phyloP scores from a whole-genome alignment of 1,284 basidiomycete genomes.

The Chondrostereum purpureum region DNA sequence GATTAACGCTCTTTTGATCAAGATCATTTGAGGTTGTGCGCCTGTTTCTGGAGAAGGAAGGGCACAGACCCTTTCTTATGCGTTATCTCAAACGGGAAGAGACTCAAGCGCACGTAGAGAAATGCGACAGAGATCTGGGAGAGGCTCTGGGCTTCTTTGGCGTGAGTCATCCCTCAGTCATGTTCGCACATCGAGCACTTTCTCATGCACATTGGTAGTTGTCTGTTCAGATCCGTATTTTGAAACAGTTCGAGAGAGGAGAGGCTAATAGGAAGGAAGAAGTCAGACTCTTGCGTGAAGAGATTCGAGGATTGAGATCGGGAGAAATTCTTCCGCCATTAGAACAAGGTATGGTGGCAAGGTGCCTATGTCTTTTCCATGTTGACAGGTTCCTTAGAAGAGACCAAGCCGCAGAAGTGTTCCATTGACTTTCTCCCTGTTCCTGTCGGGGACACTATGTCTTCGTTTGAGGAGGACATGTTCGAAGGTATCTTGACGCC shows the following conservation, averaged over 20 bases:
- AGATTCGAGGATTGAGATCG: not conserved
- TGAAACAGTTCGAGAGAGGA: conserved; percentile 43
- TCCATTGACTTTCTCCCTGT: not conserved
- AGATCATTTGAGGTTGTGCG: conserved; percentile 42
- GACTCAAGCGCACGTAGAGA: conserved; percentile 46
- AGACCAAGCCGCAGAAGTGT: not conserved
- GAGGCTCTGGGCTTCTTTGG: conserved; percentile 54
- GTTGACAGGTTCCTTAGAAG: too few relatives aligned
- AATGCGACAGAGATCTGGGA: conserved; percentile 45
- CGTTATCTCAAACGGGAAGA: conserved; percentile 74
- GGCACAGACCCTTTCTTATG: conserved; percentile 67
- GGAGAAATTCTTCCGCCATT: not conserved
- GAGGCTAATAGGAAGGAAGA: conserved; percentile 17
- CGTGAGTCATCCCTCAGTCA: conserved; percentile 28
- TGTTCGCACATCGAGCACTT: not conserved
- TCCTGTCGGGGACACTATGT: not conserved
- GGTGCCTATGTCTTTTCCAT: not conserved
- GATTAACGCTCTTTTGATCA: not conserved
- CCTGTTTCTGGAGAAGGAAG: conserved; percentile 50
- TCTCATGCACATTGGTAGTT: too few relatives aligned
- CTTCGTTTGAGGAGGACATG: conserved; percentile 5
- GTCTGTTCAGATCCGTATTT: conserved; percentile 53
- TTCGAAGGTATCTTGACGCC: too few relatives aligned
- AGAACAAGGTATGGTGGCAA: not conserved
- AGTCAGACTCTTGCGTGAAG: conserved; percentile 11